Evolutionary conservation across 2,329 filamentous ascomycete genomes (phyloP), one percentile per base, ranked within the genome.

Genomic region (Grosmannia penicillata): DNA sequence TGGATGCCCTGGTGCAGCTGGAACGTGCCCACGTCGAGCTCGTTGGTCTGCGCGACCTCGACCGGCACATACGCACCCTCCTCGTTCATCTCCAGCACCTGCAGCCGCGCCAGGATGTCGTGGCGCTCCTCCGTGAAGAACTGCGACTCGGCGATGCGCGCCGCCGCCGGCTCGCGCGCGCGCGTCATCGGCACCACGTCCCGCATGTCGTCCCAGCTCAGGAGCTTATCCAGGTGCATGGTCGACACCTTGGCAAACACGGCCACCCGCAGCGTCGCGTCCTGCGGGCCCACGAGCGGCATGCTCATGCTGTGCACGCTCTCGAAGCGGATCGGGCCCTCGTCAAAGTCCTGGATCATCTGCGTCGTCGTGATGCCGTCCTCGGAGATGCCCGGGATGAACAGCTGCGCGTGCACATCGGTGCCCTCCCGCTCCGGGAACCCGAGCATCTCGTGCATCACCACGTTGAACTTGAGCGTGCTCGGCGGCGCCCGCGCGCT

Each of bases 191-290:
- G 68, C 36, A 77, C 66, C 15, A 73, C 71, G 56, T 98, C 89
- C 42, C 89, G 78, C 78, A 98, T 95, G 51, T 96, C 91, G 54
- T 98, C 91, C 91, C 91, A 98, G 60, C 91, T 98, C 11, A 95
- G 72, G 36, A 98, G 69, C 62, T 94, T 96, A 57, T 98, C 91
- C 18, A 98, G 70, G 59, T 98, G 91, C 78, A 95, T 95, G 0
- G 78, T 65, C 2, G 85, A 91, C 26, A 94, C 84, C 52, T 81
- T 81, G 15, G 91, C 87, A 55, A 94, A 96, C 43, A 98, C 82
- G 35, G 86, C 85, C 8, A 94, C 82, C 39, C 91, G 75, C 38
- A 98, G 60, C 19, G 76, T 80, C 1, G 85, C 77, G 33, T 80
- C 78, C 18, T 72, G 73, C 1, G 85, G 74, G 33, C 79, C 82